Evolutionary conservation across 345 rosid species (phyloP).

Genomic region (Corchorus capsularis): DNA sequence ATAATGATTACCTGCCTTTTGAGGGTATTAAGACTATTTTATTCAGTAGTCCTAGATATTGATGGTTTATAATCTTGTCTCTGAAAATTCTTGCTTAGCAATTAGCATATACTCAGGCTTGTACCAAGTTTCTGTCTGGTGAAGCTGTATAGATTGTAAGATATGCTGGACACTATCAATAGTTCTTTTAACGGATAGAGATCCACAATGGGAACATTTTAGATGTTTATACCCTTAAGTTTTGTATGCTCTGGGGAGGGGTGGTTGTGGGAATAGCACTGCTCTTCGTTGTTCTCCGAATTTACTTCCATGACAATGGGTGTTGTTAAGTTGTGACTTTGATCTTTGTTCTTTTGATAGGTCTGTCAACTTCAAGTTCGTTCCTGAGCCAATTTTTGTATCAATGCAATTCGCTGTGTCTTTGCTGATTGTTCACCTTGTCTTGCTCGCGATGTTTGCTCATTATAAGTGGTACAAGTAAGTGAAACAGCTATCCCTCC

Average conservation of each 20-base stretch:
- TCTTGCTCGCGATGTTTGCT: slow-evolving; percentile 61
- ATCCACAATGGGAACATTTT: neutral
- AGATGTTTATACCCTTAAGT: neutral
- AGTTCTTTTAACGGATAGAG: neutral
- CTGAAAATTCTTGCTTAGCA: too few species aligned
- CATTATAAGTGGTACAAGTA: slow-evolving; percentile 97
- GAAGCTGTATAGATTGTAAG: neutral
- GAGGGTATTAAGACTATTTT: neutral
- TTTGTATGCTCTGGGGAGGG: neutral
- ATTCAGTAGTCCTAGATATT: neutral
- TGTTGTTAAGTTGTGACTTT: slow-evolving; percentile 8
- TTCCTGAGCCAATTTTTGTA: slow-evolving; percentile 82
- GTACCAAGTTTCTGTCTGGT: neutral
- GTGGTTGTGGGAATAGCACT: neutral
- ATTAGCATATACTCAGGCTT: neutral
- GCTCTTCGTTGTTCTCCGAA: neutral
- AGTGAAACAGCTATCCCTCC: slow-evolving; percentile 33
- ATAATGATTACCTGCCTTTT: neutral
- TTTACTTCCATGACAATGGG: neutral
- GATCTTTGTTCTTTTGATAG: slow-evolving; percentile 42
- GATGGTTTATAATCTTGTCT: neutral
- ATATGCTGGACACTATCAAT: neutral
- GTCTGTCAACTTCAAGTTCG: slow-evolving; percentile 98
- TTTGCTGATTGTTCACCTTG: slow-evolving; percentile 76
- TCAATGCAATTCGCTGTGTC: slow-evolving; percentile 83